Base-by-base conservation (phyloP, 345 rosid genomes). In the Gynandropsis gynandra region DNA sequence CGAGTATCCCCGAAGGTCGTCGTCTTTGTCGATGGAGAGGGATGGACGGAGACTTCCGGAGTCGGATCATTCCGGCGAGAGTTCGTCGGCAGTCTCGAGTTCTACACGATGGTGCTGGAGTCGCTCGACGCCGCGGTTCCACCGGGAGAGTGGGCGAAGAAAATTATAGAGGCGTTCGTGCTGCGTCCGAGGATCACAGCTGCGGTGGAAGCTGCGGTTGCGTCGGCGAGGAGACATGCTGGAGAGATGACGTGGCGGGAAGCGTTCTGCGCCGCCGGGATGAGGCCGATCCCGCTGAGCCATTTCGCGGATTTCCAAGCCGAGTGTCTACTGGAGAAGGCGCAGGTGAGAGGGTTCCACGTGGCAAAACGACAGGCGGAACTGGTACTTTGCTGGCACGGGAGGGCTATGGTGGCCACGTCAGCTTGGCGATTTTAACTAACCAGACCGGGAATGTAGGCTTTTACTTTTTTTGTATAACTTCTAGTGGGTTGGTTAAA, bases 271-370 rank as follows among this genome's bases (percentile, higher is more conserved):
- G 85, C 73, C 59, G 85, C 85, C 35, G 97, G 95, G 52, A 65
- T 93, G 88, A 78, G 92, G 78, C 63, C 83, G 64, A 71, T 83
- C 19, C 68, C 59, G 52, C 47, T 81, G 64, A 93, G 97, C 55
- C 95, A 77, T 66, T 88, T 88, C n/a, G 97, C 97, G 10, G 87
- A 81, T 29, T 80, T 66, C 44, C 97, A 81, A 61, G 97, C 94
- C 0, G 87, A 85, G 77, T 74, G 66, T 61, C 66, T 93, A 71
- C 47, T 88, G 34, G 78, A 82, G 58, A 83, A 77, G 62, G 77
- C 88, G 17, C 87, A 80, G 42, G 88, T 75, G 33, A 63, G 77
- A 61, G 99, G 97, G 7, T 93, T 93, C 87, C 76, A 74, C 72
- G 97, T 85, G 79, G 97, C 79, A 0, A 93, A 76, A 76, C 81